Conservation (phyloP, 805 yeast species). For the Candida sanyiensis region DNA sequence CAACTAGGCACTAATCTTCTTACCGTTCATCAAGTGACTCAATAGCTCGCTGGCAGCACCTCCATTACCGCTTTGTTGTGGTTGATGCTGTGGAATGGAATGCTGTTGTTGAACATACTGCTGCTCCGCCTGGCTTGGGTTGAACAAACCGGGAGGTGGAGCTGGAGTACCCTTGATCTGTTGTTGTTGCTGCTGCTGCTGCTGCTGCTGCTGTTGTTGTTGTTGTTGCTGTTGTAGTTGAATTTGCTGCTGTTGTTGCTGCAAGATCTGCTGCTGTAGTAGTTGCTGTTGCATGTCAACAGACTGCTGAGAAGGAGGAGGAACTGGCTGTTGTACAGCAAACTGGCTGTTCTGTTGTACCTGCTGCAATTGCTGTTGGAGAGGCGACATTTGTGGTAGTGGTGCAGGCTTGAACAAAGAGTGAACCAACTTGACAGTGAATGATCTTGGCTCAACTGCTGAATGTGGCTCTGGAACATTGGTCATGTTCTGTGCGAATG, state of each 20-base stretch:
- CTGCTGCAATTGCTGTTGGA: constrained; percentile 9
- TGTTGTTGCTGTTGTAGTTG: constrained; percentile 29
- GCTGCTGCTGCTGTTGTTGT: constrained; percentile 23
- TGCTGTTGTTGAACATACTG: constrained; percentile 17
- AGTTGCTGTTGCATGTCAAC: constrained; percentile 9
- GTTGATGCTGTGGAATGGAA: constrained; percentile 12
- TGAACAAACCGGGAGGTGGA: constrained; percentile 70
- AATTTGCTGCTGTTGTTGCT: constrained; percentile 33
- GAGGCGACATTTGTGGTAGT: constrained; percentile 6
- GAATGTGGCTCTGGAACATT: constrained; percentile 5
- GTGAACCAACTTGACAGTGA: constrained; percentile 30
- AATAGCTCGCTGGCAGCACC: constrained; percentile 74
- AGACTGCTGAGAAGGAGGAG: constrained; percentile 7
- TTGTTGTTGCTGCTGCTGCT: constrained; percentile 5
- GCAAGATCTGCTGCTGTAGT: constrained; percentile 12
- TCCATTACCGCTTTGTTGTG: constrained; percentile 14
- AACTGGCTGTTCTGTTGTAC: constrained; percentile 25
- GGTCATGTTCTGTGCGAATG: neutral
- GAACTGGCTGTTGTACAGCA: constrained; percentile 17
- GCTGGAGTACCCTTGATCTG: constrained; percentile 22
- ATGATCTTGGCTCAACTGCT: constrained; percentile 26
- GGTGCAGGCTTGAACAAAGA: constrained; percentile 30
- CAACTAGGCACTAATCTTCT: constrained; percentile 35
- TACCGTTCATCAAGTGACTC: constrained; percentile 81
- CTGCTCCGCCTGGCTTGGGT: constrained; percentile 15